Conservation (phyloP, 768 basidiomycete species). For the Hericium erinaceus region DNA sequence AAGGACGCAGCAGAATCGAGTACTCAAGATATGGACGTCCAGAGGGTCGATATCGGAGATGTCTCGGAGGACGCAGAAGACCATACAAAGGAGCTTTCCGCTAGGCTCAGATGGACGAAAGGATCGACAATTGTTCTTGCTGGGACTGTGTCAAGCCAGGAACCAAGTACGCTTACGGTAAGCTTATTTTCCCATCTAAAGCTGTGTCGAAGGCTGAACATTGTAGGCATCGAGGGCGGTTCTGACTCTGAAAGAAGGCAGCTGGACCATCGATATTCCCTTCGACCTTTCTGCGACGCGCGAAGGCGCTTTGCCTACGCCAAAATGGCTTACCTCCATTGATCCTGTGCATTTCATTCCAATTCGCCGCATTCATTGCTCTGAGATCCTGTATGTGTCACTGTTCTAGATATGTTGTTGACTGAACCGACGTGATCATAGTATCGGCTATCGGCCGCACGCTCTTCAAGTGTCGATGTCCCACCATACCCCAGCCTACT, state of each 20-base stretch:
- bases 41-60: slow-evolving; percentile 38
- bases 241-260: slow-evolving; percentile 45
- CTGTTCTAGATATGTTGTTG: background rate
- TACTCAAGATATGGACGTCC: slow-evolving; percentile 19
- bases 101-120: slow-evolving; percentile 48
- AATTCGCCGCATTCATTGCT: slow-evolving; percentile 36
- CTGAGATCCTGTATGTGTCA: slow-evolving; percentile 37
- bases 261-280: slow-evolving; percentile 62
- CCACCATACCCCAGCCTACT: slow-evolving; percentile 61
- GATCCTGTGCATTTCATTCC: slow-evolving; percentile 46
- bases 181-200: slow-evolving; percentile 11
- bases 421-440: slow-evolving; percentile 18
- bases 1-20: slow-evolving; percentile 1
- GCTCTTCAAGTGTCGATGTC: slow-evolving; percentile 42
- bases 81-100: slow-evolving; percentile 5
- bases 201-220: background rate
- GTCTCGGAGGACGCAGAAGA: slow-evolving; percentile 16
- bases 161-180: slow-evolving; percentile 47
- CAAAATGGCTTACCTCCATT: slow-evolving; percentile 51
- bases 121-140: slow-evolving; percentile 47
- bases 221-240: slow-evolving; percentile 34
- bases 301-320: slow-evolving; percentile 20
- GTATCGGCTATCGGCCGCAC: slow-evolving; percentile 58
- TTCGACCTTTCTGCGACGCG: slow-evolving; percentile 34
- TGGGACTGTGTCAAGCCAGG: slow-evolving; percentile 46